These are phyloP conservation scores for Hippophae rhamnoides DNA, from an alignment of 306 rosid species.

Conservation along the genomic window DNA sequence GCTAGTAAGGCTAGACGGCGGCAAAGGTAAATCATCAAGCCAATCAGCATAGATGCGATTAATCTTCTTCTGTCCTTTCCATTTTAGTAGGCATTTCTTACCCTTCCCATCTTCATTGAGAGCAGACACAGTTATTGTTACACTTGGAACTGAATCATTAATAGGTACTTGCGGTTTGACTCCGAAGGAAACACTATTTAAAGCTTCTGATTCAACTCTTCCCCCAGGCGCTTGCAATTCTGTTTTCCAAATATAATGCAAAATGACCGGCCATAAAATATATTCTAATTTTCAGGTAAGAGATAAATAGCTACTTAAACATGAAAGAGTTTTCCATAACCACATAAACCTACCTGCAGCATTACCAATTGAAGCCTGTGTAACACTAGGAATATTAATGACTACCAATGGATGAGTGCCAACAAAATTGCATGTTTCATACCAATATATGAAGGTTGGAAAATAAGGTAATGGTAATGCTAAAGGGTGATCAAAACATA, in stretches of 20 bases:
- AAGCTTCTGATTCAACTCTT: constrained; percentile 41
- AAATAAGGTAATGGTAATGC: too few species aligned
- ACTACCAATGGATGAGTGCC: background rate
- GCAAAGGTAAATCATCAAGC: constrained; percentile 67
- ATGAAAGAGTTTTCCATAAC: too few species aligned
- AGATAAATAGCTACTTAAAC: too few species aligned
- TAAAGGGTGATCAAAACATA: too few species aligned
- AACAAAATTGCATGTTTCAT: background rate
- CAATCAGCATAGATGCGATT: constrained; percentile 82
- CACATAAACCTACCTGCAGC: background rate
- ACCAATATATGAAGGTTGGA: background rate
- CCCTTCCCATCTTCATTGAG: constrained; percentile 36
- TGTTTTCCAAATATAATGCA: constrained; percentile 26
- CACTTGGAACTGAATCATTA: constrained; percentile 31
- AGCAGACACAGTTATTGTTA: constrained; percentile 18
- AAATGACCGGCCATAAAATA: constrained; percentile 1
- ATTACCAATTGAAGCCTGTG: background rate
- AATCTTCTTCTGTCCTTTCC: constrained; percentile 71
- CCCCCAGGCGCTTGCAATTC: constrained; percentile 49
- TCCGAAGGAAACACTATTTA: constrained; percentile 16
- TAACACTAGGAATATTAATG: too few species aligned
- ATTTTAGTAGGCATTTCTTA: constrained; percentile 42
- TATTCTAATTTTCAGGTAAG: too few species aligned
- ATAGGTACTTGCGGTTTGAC: constrained; percentile 25
- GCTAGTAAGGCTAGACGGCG: constrained; percentile 30